phyloP scores from a whole-genome alignment of 768 basidiomycete species.

The Russula ochroleuca region DNA sequence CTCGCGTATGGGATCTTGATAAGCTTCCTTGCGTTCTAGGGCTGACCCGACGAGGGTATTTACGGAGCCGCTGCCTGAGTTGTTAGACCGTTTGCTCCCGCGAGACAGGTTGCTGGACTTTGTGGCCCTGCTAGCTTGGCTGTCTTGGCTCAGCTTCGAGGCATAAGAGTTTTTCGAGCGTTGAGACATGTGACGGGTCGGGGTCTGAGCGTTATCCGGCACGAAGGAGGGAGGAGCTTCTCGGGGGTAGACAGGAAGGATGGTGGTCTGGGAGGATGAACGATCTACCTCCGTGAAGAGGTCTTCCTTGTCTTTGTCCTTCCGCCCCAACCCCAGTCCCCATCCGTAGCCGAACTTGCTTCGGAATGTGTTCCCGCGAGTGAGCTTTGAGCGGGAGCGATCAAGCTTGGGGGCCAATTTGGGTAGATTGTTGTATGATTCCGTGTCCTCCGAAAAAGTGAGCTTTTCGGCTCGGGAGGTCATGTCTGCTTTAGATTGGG shows the following conservation, averaged over 20 bases:
- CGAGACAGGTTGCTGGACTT: conserved; percentile 21
- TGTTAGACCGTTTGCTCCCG: conserved; percentile 22
- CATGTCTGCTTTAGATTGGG: conserved; percentile 7
- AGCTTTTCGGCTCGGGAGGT: conserved; percentile 24
- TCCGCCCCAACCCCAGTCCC: conserved; percentile 24
- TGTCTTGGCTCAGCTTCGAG: conserved; percentile 18
- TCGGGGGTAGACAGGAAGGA: conserved; percentile 27
- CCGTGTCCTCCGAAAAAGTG: conserved; percentile 27
- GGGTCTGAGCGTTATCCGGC: conserved; percentile 1
- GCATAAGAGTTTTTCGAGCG: conserved; percentile 23
- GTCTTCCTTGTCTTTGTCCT: conserved; percentile 27
- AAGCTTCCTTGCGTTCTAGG: conserved; percentile 28
- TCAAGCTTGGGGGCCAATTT: conserved; percentile 24
- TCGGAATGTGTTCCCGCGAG: conserved; percentile 18
- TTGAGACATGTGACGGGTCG: conserved; percentile 24
- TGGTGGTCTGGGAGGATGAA: conserved; percentile 23
- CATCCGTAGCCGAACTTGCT: conserved; percentile 27
- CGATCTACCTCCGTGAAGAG: conserved; percentile 18
- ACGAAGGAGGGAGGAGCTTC: conserved; percentile 17
- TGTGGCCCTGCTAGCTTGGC: conserved; percentile 14
- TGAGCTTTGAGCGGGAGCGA: conserved; percentile 26
- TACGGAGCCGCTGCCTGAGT: conserved; percentile 24
- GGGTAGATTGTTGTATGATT: conserved; percentile 27
- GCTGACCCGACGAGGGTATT: conserved; percentile 30
- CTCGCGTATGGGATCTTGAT: conserved; percentile 28